Conservation (phyloP, 768 basidiomycete species). For the button mushroom (Agaricus bisporus) region DNA sequence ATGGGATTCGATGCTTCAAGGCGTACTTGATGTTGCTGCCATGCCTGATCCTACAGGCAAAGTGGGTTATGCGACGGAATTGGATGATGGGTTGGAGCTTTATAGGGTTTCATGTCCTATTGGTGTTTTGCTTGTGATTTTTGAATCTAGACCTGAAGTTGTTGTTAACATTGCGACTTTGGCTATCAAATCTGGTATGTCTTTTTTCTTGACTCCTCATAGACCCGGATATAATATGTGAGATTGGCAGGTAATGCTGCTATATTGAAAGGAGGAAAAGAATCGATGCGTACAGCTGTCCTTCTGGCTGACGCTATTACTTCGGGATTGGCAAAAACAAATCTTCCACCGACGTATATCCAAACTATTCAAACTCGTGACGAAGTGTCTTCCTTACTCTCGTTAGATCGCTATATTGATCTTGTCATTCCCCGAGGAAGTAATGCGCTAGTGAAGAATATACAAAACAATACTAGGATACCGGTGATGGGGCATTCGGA, state of each 20-base stretch:
- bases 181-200: constrained; percentile 91
- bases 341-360: constrained; percentile 74
- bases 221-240: no score
- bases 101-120: constrained; percentile 96
- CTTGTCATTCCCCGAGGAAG: constrained; percentile 96
- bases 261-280: constrained; percentile 96
- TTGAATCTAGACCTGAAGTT: constrained; percentile 96
- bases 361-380: constrained; percentile 89
- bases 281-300: constrained; percentile 75
- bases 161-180: constrained; percentile 95
- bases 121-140: constrained; percentile 93
- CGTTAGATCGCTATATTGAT: constrained; percentile 89
- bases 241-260: constrained; percentile 80
- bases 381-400: constrained; percentile 83
- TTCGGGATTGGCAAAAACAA: constrained; percentile 63
- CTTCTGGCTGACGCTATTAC: constrained; percentile 79
- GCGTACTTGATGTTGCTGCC: constrained; percentile 78
- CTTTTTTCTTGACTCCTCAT: background rate
- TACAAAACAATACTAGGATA: constrained; percentile 87
- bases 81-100: constrained; percentile 83
- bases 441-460: constrained; percentile 80
- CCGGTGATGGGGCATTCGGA: constrained; percentile 99
- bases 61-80: constrained; percentile 82
- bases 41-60: constrained; percentile 84
- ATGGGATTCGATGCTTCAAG: constrained; percentile 92